Evolutionary conservation across 2,329 filamentous ascomycete genomes (phyloP), one percentile per base, ranked within the genome.

Genomic region (Laburnicola sp.): DNA sequence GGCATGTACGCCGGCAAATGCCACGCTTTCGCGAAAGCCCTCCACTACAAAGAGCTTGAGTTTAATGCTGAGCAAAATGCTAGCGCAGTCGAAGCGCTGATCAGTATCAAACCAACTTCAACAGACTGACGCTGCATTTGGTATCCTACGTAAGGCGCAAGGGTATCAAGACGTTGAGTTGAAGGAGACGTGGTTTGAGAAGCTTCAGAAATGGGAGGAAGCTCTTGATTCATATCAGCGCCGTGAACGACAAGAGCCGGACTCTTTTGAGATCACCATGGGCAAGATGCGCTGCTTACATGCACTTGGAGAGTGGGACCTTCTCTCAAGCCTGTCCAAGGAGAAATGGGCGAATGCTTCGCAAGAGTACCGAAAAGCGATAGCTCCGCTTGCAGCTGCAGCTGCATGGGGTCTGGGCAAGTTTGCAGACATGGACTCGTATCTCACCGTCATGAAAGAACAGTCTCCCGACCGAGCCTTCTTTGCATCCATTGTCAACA

Each of bases 101-200:
- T 99, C 64, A 94, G 93, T 57, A 99, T 99, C 78, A 99, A 99
- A 99, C 69, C 93, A 99, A 71, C 82, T 99, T 5, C 94, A 99
- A 71, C 94, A 99, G 72, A 97, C 94, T 49, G 94, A 99, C 74
- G 95, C 94, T 28, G 95, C 94, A 36, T 97, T 99, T 62, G 94
- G 94, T 73, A 99, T 99, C 54, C 80, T 99, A 50, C 86, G 94
- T 44, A 96, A 96, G 75, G 94, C 94, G 6, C 94, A 99, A 72
- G 85, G 91, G 37, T 99, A 97, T 72, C 89, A 90, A 62, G 94
- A 99, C 66, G 96, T 99, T 27, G 91, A 96, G 68, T 81, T 99
- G 43, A 91, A 96, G 53, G 94, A 99, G 75, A 97, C 92, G 0
- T 99, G 94, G 94, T 99, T 97, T 61, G 95, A 99, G 74, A 97